Evolutionary conservation across 2,329 filamentous ascomycete genomes (phyloP).

Genomic region (Fusarium sp.): DNA sequence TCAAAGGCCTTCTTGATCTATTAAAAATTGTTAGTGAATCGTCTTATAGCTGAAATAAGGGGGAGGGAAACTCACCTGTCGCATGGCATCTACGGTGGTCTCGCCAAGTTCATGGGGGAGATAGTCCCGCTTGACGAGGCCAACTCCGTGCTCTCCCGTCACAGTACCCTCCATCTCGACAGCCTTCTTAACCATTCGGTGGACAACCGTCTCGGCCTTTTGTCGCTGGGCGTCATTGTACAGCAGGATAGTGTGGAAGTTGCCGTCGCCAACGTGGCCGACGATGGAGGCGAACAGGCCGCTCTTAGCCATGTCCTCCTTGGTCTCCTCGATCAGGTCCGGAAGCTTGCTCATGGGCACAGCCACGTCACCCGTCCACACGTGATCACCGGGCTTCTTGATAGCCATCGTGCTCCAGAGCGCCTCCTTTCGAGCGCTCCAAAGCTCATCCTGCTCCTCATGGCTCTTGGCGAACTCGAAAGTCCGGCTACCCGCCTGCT

Average conservation of each 20-base stretch:
- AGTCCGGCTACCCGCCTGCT: constrained; percentile 65
- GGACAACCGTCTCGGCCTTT: constrained; percentile 74
- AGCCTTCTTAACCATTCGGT: constrained; percentile 85
- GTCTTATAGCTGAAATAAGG: not conserved
- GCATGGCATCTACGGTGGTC: constrained; percentile 80
- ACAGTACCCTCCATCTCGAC: constrained; percentile 87
- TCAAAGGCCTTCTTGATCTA: constrained; percentile 83
- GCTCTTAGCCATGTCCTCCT: constrained; percentile 54
- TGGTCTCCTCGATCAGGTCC: constrained; percentile 78
- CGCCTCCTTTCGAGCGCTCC: constrained; percentile 84
- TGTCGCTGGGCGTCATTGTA: constrained; percentile 71
- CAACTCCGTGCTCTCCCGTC: constrained; percentile 86
- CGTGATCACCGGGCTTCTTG: constrained; percentile 69
- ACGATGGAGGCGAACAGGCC: constrained; percentile 63
- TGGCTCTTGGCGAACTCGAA: constrained; percentile 79
- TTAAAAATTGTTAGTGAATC: constrained; percentile 2
- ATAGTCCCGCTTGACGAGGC: constrained; percentile 85
- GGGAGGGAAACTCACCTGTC: constrained; percentile 64
- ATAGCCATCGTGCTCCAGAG: constrained; percentile 80
- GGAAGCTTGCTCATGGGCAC: constrained; percentile 79
- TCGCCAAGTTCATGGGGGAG: constrained; percentile 78
- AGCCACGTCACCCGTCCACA: constrained; percentile 88
- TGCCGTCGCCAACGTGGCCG: constrained; percentile 78
- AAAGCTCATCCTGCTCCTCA: constrained; percentile 77
- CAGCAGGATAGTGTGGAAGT: constrained; percentile 73